Evolutionary conservation across 768 basidiomycete genomes (phyloP).

Genomic region (Auricularia sp.): DNA sequence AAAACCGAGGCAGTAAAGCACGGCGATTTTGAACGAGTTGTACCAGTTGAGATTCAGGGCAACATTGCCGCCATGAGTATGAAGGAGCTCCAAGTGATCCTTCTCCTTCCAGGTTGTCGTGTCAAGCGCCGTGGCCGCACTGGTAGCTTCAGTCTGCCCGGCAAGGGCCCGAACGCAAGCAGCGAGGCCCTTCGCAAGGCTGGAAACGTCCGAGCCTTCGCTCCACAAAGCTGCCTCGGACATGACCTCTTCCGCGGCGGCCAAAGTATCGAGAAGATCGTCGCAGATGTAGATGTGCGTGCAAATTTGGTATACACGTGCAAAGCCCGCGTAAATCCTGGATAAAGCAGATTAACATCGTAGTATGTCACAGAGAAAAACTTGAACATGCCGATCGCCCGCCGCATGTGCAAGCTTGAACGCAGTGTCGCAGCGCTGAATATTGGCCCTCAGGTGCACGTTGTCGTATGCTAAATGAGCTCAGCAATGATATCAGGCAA

Average conservation of each 20-base stretch:
- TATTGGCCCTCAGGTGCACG: constrained; percentile 51
- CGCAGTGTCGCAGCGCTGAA: constrained; percentile 51
- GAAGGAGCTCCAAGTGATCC: constrained; percentile 39
- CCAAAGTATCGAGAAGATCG: constrained; percentile 35
- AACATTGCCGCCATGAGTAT: constrained; percentile 36
- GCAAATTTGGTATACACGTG: constrained; percentile 35
- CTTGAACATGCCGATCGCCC: constrained; percentile 45
- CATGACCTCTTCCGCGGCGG: constrained; percentile 54
- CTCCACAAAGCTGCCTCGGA: constrained; percentile 48
- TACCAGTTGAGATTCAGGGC: constrained; percentile 50
- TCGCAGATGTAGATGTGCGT: background rate
- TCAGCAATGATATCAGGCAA: background rate
- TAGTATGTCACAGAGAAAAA: too few relatives aligned
- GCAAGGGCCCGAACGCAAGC: constrained; percentile 57
- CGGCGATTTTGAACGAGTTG: constrained; percentile 38
- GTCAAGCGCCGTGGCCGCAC: constrained; percentile 47
- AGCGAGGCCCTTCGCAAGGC: constrained; percentile 45
- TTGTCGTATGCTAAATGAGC: constrained; percentile 49
- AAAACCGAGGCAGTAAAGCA: constrained; percentile 52
- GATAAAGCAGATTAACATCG: background rate
- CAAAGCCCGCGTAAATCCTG: constrained; percentile 56
- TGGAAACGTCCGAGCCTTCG: constrained; percentile 42
- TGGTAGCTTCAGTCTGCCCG: constrained; percentile 44
- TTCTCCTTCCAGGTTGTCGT: constrained; percentile 49
- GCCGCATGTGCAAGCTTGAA: constrained; percentile 56